phyloP scores from a whole-genome alignment of 352 stramenopile genomes.

The Plasmopara muralis region DNA sequence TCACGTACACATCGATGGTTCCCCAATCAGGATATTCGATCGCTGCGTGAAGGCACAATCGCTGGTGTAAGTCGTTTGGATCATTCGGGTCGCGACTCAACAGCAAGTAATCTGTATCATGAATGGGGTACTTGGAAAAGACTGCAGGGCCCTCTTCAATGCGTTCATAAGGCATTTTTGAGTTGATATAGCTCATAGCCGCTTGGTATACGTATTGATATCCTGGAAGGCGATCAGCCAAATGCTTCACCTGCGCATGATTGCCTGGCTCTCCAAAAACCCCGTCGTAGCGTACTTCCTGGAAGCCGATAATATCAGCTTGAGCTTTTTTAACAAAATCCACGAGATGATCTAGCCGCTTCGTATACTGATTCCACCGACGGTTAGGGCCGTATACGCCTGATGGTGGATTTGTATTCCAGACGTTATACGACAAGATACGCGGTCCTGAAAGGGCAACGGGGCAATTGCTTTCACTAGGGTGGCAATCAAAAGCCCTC shows the following conservation, averaged over 20 bases:
- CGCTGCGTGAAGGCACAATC: conserved; percentile 73
- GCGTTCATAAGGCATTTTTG: conserved; percentile 46
- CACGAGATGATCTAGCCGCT: conserved; percentile 69
- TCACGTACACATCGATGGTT: conserved; percentile 80
- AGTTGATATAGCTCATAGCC: conserved; percentile 81
- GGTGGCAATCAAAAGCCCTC: conserved; percentile 12
- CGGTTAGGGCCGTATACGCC: conserved; percentile 50
- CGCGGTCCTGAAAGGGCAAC: conserved; percentile 24
- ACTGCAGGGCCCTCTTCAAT: conserved; percentile 82
- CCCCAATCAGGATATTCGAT: conserved; percentile 62
- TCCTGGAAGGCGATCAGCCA: conserved; percentile 44
- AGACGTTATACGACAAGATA: conserved; percentile 86
- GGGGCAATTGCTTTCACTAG: conserved; percentile 14
- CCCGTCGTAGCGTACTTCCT: conserved; percentile 82
- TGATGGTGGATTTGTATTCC: conserved; percentile 82
- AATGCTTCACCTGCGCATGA: conserved; percentile 75
- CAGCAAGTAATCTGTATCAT: conserved; percentile 74
- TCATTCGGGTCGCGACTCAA: conserved; percentile 75
- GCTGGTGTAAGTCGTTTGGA: conserved; percentile 79
- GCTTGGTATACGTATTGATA: conserved; percentile 86
- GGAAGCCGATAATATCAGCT: conserved; percentile 77
- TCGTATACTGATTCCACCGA: conserved; percentile 69
- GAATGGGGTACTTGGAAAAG: conserved; percentile 74
- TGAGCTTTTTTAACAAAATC: conserved; percentile 38
- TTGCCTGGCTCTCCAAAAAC: conserved; percentile 54